These are phyloP conservation scores for Amborella trichopoda DNA, from an alignment of 164 flowering plant genomes.

Conservation along the genomic window DNA sequence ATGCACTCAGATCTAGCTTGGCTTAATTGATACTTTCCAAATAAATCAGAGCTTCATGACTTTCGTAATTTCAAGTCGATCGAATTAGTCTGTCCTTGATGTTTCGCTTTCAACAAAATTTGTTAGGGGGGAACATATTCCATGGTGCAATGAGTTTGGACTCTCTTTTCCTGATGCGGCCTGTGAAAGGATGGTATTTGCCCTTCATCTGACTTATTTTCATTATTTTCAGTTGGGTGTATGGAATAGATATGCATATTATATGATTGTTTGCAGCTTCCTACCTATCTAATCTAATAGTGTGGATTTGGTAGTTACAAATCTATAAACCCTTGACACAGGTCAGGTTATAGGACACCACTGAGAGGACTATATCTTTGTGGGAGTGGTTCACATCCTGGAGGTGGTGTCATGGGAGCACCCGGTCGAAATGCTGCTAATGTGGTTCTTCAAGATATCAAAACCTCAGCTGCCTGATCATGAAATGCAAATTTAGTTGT, in stretches of 20 bases:
- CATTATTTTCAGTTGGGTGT: not conserved
- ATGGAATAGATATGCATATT: no score
- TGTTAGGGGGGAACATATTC: constrained; percentile 87
- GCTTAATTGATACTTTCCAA: no score
- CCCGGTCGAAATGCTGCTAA: constrained; percentile 93
- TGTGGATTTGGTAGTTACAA: no score
- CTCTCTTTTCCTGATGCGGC: constrained; percentile 89
- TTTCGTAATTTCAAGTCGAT: no score
- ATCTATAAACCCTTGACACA: no score
- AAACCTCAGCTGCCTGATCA: no score
- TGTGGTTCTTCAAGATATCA: constrained; percentile 59
- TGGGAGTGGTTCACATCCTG: constrained; percentile 93
- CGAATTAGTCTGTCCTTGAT: not conserved
- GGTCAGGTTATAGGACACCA: constrained; percentile 85
- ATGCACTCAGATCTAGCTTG: no score
- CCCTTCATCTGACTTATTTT: not conserved
- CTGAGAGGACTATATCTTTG: constrained; percentile 69
- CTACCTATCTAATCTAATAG: no score
- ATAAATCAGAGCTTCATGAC: no score
- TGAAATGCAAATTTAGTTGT: no score
- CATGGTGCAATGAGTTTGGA: constrained; percentile 99
- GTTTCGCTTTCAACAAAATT: constrained; percentile 1
- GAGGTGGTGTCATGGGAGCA: constrained; percentile 98
- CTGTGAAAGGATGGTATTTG: constrained; percentile 91
- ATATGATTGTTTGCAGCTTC: no score